Percentiles rank a stretch among this genome's conserved stretches.
These are phyloP conservation scores for Podospora didyma DNA, from an alignment of 495 filamentous ascomycete genomes.

Conservation along the genomic window DNA sequence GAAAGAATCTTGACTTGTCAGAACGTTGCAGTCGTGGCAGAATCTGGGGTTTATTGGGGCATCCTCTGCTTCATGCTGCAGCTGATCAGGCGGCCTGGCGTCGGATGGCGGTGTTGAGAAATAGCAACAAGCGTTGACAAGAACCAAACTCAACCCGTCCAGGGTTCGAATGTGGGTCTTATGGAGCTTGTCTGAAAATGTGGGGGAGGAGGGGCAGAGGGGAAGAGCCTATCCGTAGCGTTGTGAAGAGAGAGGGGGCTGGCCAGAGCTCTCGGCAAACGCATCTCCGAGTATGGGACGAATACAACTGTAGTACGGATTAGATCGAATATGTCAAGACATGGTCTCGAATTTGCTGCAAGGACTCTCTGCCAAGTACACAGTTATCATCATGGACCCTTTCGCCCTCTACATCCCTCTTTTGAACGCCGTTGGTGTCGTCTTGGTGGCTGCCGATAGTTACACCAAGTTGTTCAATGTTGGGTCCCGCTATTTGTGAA, in stretches of 20 bases:
- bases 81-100: background rate
- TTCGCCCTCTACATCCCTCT: too few relatives aligned
- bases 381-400: too few relatives aligned
- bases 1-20: background rate
- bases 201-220: constrained; percentile 17
- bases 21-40: constrained; percentile 11
- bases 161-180: constrained; percentile 12
- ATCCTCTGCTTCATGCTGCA: background rate
- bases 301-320: too few relatives aligned
- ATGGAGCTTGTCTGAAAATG: constrained; percentile 8
- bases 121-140: constrained; percentile 20
- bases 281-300: too few relatives aligned
- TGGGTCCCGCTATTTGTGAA: background rate
- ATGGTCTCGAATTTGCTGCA: too few relatives aligned
- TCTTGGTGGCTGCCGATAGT: too few relatives aligned
- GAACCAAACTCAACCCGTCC: constrained; percentile 11
- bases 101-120: constrained; percentile 4
- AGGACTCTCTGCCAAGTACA: too few relatives aligned
- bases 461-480: background rate
- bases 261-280: too few relatives aligned
- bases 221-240: too few relatives aligned
- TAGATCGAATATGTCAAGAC: too few relatives aligned
- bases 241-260: too few relatives aligned
- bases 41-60: background rate
- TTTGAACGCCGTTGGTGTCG: too few relatives aligned